Conservation (phyloP, 768 basidiomycete genomes). For the Leccinum arenicola region DNA sequence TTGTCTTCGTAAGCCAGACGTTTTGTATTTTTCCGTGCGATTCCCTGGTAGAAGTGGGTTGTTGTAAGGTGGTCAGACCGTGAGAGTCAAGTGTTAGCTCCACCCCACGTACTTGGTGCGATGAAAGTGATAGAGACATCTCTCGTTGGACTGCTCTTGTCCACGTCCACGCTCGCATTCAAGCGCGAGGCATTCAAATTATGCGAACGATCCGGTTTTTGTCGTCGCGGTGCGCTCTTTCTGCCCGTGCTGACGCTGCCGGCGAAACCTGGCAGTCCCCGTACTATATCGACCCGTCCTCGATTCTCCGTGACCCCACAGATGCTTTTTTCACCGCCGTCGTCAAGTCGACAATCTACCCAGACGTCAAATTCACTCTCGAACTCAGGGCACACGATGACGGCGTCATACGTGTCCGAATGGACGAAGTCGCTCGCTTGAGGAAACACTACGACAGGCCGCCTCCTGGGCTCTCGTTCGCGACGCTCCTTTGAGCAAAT, state of each 20-base stretch:
- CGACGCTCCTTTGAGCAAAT: slow-evolving; percentile 61
- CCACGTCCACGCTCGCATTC: slow-evolving; percentile 48
- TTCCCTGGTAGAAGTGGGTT: too few relatives aligned
- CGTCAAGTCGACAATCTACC: slow-evolving; percentile 82
- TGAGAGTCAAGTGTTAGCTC: too few relatives aligned
- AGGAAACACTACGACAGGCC: slow-evolving; percentile 86
- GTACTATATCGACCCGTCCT: slow-evolving; percentile 71
- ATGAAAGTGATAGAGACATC: slow-evolving; percentile 3
- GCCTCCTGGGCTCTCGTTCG: slow-evolving; percentile 82
- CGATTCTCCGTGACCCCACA: slow-evolving; percentile 45
- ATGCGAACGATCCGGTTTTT: slow-evolving; percentile 91
- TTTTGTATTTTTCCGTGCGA: too few relatives aligned
- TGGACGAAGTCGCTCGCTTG: slow-evolving; percentile 83
- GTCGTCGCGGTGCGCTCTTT: slow-evolving; percentile 84
- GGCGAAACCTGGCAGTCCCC: slow-evolving; percentile 75
- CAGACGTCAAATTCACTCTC: slow-evolving; percentile 76
- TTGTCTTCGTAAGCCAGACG: too few relatives aligned
- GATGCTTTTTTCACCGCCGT: slow-evolving; percentile 66
- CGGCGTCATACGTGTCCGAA: slow-evolving; percentile 86
- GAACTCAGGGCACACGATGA: slow-evolving; percentile 83
- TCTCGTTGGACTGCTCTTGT: slow-evolving; percentile 33
- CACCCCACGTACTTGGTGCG: neutral
- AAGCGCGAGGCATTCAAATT: slow-evolving; percentile 93
- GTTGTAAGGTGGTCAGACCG: too few relatives aligned
- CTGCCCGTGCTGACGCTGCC: slow-evolving; percentile 63